Evolutionary conservation across 352 stramenopile species (phyloP), one percentile per base, ranked within the genome.

Genomic region (Elongisporangium prolatum): DNA sequence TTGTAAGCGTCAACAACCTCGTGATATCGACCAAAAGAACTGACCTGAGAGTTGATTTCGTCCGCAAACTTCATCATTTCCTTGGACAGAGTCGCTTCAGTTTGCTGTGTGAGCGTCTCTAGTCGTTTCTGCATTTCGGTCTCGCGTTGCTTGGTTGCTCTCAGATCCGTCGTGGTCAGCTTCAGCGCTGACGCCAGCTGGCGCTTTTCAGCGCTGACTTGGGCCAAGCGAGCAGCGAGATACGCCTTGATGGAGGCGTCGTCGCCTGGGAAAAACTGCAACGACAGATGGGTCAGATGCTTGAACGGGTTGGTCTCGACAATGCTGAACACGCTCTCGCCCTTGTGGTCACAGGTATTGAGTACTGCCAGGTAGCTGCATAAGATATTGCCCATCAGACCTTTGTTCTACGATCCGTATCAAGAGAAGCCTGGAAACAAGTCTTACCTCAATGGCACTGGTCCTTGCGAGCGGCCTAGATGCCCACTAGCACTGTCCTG

Each of bases 271-370:
- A 72, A 68, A 59, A 98, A 97, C 47, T 75, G 67, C 16, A 98
- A 72, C 44, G 86, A 96, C 14, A 98, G 68, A 59, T 98, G 94
- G 51, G 89, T 98, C 58, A 98, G 63, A 63, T 97, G 86, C 75
- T 98, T 98, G 78, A 98, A 98, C 21, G 67, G 81, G 54, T 97
- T 98, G 20, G 92, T 96, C 74, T 98, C 94, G 47, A 98, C 88
- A 48, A 98, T 91, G 34, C 84, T 95, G 65, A 98, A 97, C 18
- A 90, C 65, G 4, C 77, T 88, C 50, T 86, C 67, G n/a, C 71
- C 77, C 22, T 82, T 67, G 25, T 53, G 52, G 54, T 93, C 80
- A 16, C 63, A 77, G 28, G 83, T 93, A 60, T 91, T 91, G 24
- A 95, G 59, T 25, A 95, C 86, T 28, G 84, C 86, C 37, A 95